phyloP scores from a whole-genome alignment of 2,329 filamentous ascomycete species.

The Sporothrix phasma region DNA sequence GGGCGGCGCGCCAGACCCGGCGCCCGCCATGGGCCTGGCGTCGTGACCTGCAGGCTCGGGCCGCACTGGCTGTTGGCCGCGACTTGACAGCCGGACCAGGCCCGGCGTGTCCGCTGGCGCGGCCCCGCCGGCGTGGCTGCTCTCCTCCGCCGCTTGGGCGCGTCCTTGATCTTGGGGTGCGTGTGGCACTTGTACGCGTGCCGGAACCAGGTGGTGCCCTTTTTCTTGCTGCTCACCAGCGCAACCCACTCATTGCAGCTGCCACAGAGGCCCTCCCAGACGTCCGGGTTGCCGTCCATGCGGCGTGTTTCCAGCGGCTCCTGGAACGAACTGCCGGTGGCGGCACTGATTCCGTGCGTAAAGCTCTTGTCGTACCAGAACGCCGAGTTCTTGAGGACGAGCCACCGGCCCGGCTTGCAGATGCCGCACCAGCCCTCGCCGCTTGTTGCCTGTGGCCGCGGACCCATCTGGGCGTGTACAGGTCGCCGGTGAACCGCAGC shows the following conservation, averaged over 20 bases:
- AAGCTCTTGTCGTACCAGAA: slow-evolving; percentile 94
- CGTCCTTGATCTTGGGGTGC: slow-evolving; percentile 61
- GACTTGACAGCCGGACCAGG: background rate
- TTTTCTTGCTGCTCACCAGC: slow-evolving; percentile 77
- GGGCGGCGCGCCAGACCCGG: slow-evolving; percentile 29
- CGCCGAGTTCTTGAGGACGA: slow-evolving; percentile 80
- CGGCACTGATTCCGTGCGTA: slow-evolving; percentile 75
- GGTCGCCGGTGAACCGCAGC: slow-evolving; percentile 66
- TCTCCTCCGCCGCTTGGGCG: slow-evolving; percentile 58
- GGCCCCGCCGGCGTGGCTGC: slow-evolving; percentile 40
- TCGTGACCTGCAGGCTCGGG: background rate
- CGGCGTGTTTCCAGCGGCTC: slow-evolving; percentile 64
- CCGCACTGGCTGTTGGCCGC: slow-evolving; percentile 10
- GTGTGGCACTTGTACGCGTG: slow-evolving; percentile 81
- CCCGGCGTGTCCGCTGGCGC: background rate
- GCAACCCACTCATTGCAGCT: slow-evolving; percentile 75
- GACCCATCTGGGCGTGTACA: slow-evolving; percentile 78
- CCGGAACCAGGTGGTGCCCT: slow-evolving; percentile 85
- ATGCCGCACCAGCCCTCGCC: slow-evolving; percentile 85
- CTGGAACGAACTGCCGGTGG: slow-evolving; percentile 68
- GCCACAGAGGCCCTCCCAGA: slow-evolving; percentile 71
- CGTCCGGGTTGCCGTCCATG: slow-evolving; percentile 71
- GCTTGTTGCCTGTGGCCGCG: slow-evolving; percentile 78
- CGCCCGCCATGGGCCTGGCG: slow-evolving; percentile 19
- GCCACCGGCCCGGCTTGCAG: slow-evolving; percentile 77